Base-by-base conservation (phyloP, 345 rosid species). In the Camelina neglecta region DNA sequence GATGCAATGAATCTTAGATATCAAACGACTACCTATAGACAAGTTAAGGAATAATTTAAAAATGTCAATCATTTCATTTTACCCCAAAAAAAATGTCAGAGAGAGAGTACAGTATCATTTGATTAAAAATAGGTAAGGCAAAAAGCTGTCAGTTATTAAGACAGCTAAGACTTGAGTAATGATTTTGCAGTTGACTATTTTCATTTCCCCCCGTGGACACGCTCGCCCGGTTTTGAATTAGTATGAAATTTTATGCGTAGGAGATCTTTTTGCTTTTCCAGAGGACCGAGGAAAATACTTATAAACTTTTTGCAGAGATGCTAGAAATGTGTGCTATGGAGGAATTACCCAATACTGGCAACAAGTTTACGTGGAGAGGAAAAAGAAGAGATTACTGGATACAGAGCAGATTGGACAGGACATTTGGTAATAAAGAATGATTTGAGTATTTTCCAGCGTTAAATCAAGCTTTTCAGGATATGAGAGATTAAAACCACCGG, bases 1-100 rank as follows among this genome's bases (percentile, higher is more conserved):
- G 79, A 67, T 75, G 55, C 79, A 51, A 3, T 67, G 80, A 45
- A 76, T 69, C 65, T 76, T 16, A 39, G 16, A 35, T 54, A 62
- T 47, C 38, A 36, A 64, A 70, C 36, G 60, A 70, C 65, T 55
- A 62, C 50, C 62, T 63, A 51, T 47, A 63, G 80, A 55, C 39
- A 63, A 24, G 1, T 54, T 20, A 36, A 63, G 53, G 75, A 69
- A 45, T 16, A 35, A 41, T 42, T 50, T 20, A 16, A 20, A 39
- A 26, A 9, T 75, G 55, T 39, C 42, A 67, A 73, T 58, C 67
- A 75, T 24, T 38, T 15, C n/a, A 2, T 13, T 42, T 62, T 11
- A 35, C 51, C 48, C 33, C 8, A 4, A 1, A 53, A 41, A 45
- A 36, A 51, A 42, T 68, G 74, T 61, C 58, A 68, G 74, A 53